phyloP scores from a whole-genome alignment of 371 early-diverging fungal species.

The Gilbertella persicaria region DNA sequence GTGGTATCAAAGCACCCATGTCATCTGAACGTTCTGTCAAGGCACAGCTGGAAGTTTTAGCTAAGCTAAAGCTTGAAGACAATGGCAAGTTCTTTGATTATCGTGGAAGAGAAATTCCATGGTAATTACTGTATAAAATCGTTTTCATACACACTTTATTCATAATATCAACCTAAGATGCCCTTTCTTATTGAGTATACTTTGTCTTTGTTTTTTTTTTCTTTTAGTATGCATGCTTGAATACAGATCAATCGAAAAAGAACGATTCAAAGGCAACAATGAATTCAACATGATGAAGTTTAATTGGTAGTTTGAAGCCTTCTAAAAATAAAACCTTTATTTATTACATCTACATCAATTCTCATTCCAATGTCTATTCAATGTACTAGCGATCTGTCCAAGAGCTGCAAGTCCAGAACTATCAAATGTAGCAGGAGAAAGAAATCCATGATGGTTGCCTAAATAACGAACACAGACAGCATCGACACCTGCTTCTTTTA shows the following conservation, averaged over 20 bases:
- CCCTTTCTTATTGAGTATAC: no score
- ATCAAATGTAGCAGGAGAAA: no score
- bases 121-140: neutral
- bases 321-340: neutral
- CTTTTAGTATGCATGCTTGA: no score
- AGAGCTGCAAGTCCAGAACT: neutral
- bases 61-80: neutral
- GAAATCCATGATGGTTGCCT: slow-evolving; percentile 17
- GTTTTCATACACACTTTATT: no score
- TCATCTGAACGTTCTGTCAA: slow-evolving; percentile 6
- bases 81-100: slow-evolving; percentile 11
- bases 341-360: neutral
- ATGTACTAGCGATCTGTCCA: neutral
- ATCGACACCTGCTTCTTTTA: slow-evolving; percentile 11
- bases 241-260: no score
- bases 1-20: slow-evolving; percentile 6
- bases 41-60: slow-evolving; percentile 6
- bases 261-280: no score
- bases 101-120: neutral
- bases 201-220: no score
- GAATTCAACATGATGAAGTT: no score
- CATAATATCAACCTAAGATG: no score
- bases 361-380: neutral
- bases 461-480: slow-evolving; percentile 1
- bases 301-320: no score